Percentiles rank a stretch among this genome's conserved stretches.
phyloP scores from a whole-genome alignment of 2,329 filamentous ascomycete genomes.

The Pseudogymnoascus sp. region DNA sequence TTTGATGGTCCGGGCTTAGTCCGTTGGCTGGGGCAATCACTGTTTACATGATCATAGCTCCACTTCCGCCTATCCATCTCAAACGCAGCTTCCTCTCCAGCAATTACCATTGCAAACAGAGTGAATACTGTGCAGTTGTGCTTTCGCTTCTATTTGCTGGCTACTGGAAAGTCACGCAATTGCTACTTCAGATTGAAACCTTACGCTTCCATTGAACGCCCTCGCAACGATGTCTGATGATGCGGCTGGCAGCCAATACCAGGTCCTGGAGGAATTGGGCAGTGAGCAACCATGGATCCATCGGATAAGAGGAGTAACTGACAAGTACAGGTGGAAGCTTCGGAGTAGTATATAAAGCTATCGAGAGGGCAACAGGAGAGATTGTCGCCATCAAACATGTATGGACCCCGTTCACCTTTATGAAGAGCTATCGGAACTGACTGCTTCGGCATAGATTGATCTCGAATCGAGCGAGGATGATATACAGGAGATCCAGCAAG shows the following conservation, averaged over 20 bases:
- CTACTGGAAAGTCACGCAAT: slow-evolving; percentile 7
- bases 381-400: slow-evolving; percentile 96
- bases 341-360: slow-evolving; percentile 93
- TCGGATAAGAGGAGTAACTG: neutral
- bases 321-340: slow-evolving; percentile 74
- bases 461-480: slow-evolving; percentile 98
- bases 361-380: slow-evolving; percentile 83
- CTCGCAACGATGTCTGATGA: slow-evolving; percentile 45
- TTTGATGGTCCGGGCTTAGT: slow-evolving; percentile 8
- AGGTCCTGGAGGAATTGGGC: slow-evolving; percentile 92
- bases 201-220: slow-evolving; percentile 2
- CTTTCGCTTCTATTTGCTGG: neutral
- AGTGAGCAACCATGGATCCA: slow-evolving; percentile 51
- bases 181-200: slow-evolving; percentile 1
- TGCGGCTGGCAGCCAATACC: slow-evolving; percentile 75
- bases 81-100: neutral
- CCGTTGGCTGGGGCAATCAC: slow-evolving; percentile 4
- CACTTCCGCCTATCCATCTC: slow-evolving; percentile 7
- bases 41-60: slow-evolving; percentile 7
- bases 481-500: slow-evolving; percentile 95
- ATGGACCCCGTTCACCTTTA: slow-evolving; percentile 32
- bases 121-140: neutral
- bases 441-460: slow-evolving; percentile 66
- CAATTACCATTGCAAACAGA: slow-evolving; percentile 3
- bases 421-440: slow-evolving; percentile 13